phyloP scores from a whole-genome alignment of 2,329 filamentous ascomycete species.

The Diplodia corticola region DNA sequence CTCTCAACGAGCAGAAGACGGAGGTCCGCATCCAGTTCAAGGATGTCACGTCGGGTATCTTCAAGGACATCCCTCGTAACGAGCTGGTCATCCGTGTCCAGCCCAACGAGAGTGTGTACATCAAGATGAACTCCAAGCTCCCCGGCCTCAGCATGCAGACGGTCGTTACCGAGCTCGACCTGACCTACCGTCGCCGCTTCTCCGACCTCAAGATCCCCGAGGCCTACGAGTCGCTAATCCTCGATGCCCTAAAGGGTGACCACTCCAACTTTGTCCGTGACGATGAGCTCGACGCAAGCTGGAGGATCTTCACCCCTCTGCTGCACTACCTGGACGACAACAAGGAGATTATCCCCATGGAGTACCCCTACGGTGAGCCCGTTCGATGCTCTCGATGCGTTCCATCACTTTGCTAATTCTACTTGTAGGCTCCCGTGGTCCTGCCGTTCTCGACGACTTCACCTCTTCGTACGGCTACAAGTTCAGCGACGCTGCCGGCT shows the following conservation, averaged over 20 bases:
- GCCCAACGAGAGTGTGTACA: constrained; percentile 99
- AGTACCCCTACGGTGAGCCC: constrained; percentile 91
- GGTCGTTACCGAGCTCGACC: constrained; percentile 94
- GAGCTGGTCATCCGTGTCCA: constrained; percentile 99
- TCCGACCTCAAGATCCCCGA: constrained; percentile 99
- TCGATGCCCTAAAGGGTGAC: constrained; percentile 97
- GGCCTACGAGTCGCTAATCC: constrained; percentile 95
- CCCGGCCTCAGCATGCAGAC: constrained; percentile 99
- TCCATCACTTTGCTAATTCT: constrained; percentile 25
- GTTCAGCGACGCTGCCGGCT: constrained; percentile 87
- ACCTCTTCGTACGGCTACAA: constrained; percentile 98
- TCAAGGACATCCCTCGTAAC: constrained; percentile 99
- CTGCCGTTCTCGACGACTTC: constrained; percentile 95
- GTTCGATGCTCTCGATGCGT: neutral
- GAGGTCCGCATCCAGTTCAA: constrained; percentile 99
- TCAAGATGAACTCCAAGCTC: constrained; percentile 99
- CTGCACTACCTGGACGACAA: constrained; percentile 98
- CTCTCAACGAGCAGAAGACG: constrained; percentile 98
- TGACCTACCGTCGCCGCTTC: constrained; percentile 97
- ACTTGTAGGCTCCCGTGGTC: constrained; percentile 84
- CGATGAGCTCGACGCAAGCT: constrained; percentile 87
- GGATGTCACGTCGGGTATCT: constrained; percentile 98
- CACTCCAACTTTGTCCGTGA: constrained; percentile 85
- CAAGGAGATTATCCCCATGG: constrained; percentile 99
- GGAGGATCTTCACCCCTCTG: constrained; percentile 97